Conservation (phyloP, 1,284 basidiomycete genomes). For the Phlebopus sp. region DNA sequence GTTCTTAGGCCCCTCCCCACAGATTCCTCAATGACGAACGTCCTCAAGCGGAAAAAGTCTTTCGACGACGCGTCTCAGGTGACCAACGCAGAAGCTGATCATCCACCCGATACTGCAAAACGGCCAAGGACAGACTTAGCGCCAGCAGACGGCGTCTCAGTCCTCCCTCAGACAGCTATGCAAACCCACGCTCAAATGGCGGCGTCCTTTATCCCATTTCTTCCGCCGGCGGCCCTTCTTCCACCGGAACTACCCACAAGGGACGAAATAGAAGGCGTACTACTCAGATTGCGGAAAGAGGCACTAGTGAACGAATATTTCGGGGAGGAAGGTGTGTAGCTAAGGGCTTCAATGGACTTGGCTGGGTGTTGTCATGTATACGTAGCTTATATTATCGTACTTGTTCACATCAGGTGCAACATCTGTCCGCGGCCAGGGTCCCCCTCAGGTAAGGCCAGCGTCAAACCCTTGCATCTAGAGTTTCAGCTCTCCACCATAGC, state of each 20-base stretch:
- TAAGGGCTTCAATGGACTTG: not conserved
- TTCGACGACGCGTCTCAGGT: slow-evolving; percentile 44
- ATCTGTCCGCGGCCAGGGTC: too few species aligned
- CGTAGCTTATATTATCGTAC: slow-evolving; percentile 7
- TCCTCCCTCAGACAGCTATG: slow-evolving; percentile 28
- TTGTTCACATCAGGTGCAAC: not conserved
- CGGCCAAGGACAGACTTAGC: slow-evolving; percentile 16
- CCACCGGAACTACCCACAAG: slow-evolving; percentile 73
- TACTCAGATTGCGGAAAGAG: slow-evolving; percentile 79
- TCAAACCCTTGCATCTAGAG: not conserved
- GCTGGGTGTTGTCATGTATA: slow-evolving; percentile 10
- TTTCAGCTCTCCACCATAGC: slow-evolving; percentile 14
- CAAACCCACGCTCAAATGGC: slow-evolving; percentile 53
- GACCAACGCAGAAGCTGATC: slow-evolving; percentile 8
- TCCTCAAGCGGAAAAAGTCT: slow-evolving; percentile 51
- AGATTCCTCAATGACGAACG: slow-evolving; percentile 13
- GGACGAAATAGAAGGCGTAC: slow-evolving; percentile 76
- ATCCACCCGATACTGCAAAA: slow-evolving; percentile 19
- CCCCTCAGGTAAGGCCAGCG: not conserved
- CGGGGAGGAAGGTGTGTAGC: slow-evolving; percentile 31
- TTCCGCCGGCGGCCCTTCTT: slow-evolving; percentile 68
- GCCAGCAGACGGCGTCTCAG: slow-evolving; percentile 10
- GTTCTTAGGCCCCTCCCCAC: slow-evolving; percentile 17
- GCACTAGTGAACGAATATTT: slow-evolving; percentile 83
- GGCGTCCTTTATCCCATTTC: slow-evolving; percentile 73